phyloP scores from a whole-genome alignment of 441 rosid species.

The Erodium texanum region DNA sequence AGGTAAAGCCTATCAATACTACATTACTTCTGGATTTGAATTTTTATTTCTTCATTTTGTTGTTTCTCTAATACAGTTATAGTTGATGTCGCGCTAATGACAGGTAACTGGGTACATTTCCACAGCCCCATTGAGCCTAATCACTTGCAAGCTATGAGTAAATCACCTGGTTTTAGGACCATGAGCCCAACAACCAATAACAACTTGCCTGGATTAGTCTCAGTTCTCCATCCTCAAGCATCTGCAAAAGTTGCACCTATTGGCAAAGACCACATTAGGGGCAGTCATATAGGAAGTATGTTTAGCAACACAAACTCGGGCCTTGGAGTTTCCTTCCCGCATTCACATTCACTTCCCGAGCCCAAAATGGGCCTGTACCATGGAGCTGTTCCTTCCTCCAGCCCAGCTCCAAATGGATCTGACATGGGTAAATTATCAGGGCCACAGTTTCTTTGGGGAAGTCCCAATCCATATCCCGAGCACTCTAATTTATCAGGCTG shows the following conservation, averaged over 20 bases:
- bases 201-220: constrained; percentile 59
- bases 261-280: constrained; percentile 55
- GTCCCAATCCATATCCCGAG: constrained; percentile 52
- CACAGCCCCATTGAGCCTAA: constrained; percentile 57
- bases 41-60: neutral
- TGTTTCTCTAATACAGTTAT: neutral
- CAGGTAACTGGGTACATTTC: constrained; percentile 71
- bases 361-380: neutral
- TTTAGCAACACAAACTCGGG: neutral
- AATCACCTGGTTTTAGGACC: neutral
- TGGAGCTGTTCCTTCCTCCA: neutral
- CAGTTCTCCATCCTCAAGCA: constrained; percentile 49
- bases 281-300: constrained; percentile 34
- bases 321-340: neutral
- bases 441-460: constrained; percentile 81
- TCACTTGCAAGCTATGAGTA: constrained; percentile 27
- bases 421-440: constrained; percentile 63
- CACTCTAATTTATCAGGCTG: constrained; percentile 48
- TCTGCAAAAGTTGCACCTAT: constrained; percentile 59
- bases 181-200: constrained; percentile 22
- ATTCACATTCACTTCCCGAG: neutral
- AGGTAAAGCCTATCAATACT: constrained; percentile 28
- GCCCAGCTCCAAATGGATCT: constrained; percentile 38
- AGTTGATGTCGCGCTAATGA: neutral
- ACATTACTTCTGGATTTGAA: neutral